Percentiles rank a stretch among this genome's conserved stretches.
Evolutionary conservation across 2,329 filamentous ascomycete species (phyloP).

Genomic region (Cytospora chrysosperma): DNA sequence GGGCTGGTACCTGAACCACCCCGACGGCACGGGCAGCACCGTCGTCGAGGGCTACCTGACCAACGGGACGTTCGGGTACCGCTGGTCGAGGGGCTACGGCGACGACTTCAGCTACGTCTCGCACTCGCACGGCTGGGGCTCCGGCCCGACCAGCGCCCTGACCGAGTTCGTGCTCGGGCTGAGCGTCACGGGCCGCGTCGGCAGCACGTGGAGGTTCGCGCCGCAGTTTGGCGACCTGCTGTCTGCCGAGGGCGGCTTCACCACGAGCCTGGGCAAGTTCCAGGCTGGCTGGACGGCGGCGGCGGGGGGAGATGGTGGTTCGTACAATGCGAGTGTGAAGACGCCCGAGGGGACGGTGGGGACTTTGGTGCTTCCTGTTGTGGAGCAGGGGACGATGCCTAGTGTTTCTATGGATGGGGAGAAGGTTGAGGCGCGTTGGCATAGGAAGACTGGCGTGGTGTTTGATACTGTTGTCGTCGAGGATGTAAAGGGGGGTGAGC

Average conservation of each 20-base stretch:
- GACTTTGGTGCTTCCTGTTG: slow-evolving; percentile 29
- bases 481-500: slow-evolving; percentile 17
- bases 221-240: slow-evolving; percentile 42
- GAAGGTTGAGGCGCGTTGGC: slow-evolving; percentile 12
- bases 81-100: slow-evolving; percentile 50
- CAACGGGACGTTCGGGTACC: slow-evolving; percentile 58
- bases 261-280: slow-evolving; percentile 40
- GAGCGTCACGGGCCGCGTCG: slow-evolving; percentile 36
- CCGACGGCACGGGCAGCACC: slow-evolving; percentile 57
- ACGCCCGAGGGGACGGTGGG: slow-evolving; percentile 31
- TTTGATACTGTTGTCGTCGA: slow-evolving; percentile 22
- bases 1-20: slow-evolving; percentile 60
- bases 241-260: slow-evolving; percentile 41
- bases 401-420: slow-evolving; percentile 28
- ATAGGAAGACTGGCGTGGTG: slow-evolving; percentile 18
- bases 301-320: slow-evolving; percentile 14
- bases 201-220: slow-evolving; percentile 37
- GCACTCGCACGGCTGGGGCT: slow-evolving; percentile 52
- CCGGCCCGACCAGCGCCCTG: slow-evolving; percentile 47
- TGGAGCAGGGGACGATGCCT: slow-evolving; percentile 14
- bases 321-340: slow-evolving; percentile 28
- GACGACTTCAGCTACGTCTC: slow-evolving; percentile 47
- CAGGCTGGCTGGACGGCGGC: slow-evolving; percentile 32
- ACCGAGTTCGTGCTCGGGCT: slow-evolving; percentile 45
- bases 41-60: slow-evolving; percentile 58